A percentile compares a stretch with the other conserved stretches of the same genome.
Evolutionary conservation across 306 rosid species (phyloP).

Genomic region (Aeschynomene evenia): DNA sequence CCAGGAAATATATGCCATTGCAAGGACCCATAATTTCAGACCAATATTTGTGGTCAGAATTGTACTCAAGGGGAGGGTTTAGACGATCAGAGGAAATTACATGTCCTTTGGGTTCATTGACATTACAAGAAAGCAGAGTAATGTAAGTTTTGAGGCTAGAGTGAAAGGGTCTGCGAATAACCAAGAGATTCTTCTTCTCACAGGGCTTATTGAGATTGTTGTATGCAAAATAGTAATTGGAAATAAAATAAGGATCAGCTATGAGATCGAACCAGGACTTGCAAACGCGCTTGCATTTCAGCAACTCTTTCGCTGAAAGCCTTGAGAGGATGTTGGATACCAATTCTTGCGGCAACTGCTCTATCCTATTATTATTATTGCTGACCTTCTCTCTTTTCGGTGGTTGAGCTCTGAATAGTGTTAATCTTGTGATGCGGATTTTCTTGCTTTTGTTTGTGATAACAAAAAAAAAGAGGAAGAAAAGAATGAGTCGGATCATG

Average conservation of each 20-base stretch:
- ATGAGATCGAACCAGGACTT: constrained; percentile 33
- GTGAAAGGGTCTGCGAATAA: constrained; percentile 28
- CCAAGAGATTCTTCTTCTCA: constrained; percentile 9
- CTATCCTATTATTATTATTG: no score
- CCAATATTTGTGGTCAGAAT: constrained; percentile 34
- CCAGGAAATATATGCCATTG: constrained; percentile 30
- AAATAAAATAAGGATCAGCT: constrained; percentile 15
- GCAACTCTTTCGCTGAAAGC: constrained; percentile 16
- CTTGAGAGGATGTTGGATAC: constrained; percentile 30
- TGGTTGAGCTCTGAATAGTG: neutral
- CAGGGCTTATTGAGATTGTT: neutral
- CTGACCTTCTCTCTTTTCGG: neutral
- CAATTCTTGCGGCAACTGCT: constrained; percentile 28
- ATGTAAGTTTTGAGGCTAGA: constrained; percentile 25
- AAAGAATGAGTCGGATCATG: neutral
- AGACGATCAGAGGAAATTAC: constrained; percentile 1
- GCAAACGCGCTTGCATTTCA: constrained; percentile 15
- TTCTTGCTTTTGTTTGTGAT: neutral
- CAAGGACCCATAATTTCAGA: constrained; percentile 35
- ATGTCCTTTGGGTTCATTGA: neutral
- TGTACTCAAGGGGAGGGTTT: constrained; percentile 5
- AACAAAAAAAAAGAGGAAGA: neutral
- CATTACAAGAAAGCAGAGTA: constrained; percentile 2
- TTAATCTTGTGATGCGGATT: neutral
- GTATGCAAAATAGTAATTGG: constrained; percentile 2